These are phyloP conservation scores for Liriodendron chinense DNA, from an alignment of 164 flowering plant genomes.

Conservation along the genomic window DNA sequence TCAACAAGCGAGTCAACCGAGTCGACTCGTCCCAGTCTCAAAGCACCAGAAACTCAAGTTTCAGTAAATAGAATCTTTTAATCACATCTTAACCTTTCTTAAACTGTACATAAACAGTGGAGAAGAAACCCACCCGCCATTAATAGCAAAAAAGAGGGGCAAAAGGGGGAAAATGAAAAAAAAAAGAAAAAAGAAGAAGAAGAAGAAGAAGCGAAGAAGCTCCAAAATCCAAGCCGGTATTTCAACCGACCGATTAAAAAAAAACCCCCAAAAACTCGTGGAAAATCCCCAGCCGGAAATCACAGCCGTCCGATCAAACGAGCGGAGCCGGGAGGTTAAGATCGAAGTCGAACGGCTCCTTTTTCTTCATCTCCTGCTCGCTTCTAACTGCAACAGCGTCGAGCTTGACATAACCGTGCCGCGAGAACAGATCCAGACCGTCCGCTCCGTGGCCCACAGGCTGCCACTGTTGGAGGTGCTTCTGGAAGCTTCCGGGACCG, in stretches of 20 bases:
- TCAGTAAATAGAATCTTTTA: background rate
- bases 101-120: background rate
- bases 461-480: conserved; percentile 13
- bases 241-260: background rate
- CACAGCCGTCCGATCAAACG: conserved; percentile 22
- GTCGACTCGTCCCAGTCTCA: background rate
- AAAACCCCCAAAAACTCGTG: background rate
- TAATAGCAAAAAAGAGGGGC: background rate
- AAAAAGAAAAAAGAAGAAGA: background rate
- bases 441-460: background rate
- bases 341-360: conserved; percentile 40
- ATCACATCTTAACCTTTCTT: background rate
- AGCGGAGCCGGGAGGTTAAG: conserved; percentile 48
- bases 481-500: conserved; percentile 2
- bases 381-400: conserved; percentile 24
- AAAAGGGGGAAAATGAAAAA: background rate
- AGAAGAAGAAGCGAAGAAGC: background rate
- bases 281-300: background rate
- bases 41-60: background rate
- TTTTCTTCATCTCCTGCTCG: conserved; percentile 14
- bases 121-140: background rate
- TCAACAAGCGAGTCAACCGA: background rate
- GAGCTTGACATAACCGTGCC: conserved; percentile 12
- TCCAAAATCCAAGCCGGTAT: background rate
- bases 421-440: conserved; percentile 1